Percentiles rank a stretch among this genome's conserved stretches.
These are phyloP conservation scores for Lenzites betulinus DNA, from an alignment of 768 basidiomycete genomes.

Conservation along the genomic window DNA sequence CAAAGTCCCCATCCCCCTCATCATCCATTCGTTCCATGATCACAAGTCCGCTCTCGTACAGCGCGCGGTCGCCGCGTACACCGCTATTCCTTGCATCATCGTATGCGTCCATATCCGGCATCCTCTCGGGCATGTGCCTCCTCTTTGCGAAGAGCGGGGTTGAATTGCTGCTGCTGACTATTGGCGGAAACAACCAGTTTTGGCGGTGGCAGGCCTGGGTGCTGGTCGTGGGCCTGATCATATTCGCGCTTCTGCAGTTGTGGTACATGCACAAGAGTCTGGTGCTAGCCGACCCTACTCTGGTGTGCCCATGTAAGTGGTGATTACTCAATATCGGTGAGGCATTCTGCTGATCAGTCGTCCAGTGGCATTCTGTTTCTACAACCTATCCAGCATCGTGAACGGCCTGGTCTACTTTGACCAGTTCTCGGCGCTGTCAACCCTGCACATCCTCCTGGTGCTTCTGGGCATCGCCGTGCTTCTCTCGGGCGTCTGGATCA, in stretches of 20 bases:
- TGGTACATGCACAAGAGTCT: conserved; percentile 85
- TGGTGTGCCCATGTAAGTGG: conserved; percentile 80
- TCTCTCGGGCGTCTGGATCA: conserved; percentile 87
- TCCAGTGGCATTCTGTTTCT: conserved; percentile 89
- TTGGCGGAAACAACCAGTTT: conserved; percentile 78
- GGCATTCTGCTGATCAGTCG: conserved; percentile 6
- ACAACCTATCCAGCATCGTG: conserved; percentile 89
- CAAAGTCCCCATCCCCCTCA: conserved; percentile 27
- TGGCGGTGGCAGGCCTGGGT: conserved; percentile 85
- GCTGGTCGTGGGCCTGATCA: conserved; percentile 67
- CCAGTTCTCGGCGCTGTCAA: conserved; percentile 73
- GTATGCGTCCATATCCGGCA: conserved; percentile 87
- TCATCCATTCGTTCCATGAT: conserved; percentile 27
- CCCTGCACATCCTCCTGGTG: conserved; percentile 74
- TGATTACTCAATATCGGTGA: background rate
- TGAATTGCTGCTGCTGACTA: conserved; percentile 79
- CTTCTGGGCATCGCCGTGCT: conserved; percentile 74
- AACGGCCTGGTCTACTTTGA: conserved; percentile 90
- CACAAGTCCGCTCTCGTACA: conserved; percentile 14
- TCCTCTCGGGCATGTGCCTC: conserved; percentile 88
- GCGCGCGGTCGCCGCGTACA: conserved; percentile 43
- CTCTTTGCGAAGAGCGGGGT: conserved; percentile 94
- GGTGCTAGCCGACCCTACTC: conserved; percentile 77
- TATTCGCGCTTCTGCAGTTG: conserved; percentile 78
- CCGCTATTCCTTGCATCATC: conserved; percentile 74